These are phyloP conservation scores for Ophiostoma sp. DNA, from an alignment of 2,329 filamentous ascomycete genomes.

Conservation along the genomic window DNA sequence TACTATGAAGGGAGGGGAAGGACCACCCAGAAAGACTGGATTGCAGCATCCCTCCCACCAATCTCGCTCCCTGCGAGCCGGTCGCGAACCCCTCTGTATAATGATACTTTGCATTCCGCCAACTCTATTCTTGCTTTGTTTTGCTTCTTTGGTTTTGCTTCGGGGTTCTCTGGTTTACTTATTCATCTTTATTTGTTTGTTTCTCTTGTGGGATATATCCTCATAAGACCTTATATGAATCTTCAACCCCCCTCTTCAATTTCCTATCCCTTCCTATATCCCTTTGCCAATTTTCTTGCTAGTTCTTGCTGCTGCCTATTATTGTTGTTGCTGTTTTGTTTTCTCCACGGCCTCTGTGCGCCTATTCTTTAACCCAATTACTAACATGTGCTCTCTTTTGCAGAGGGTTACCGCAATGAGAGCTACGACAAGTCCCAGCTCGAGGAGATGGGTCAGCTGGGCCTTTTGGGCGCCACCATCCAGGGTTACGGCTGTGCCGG, in stretches of 20 bases:
- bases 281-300: not conserved
- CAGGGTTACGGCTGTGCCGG: constrained; percentile 79
- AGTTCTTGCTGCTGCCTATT: not conserved
- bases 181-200: not conserved
- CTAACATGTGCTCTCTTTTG: constrained; percentile 3
- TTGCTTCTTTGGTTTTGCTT: not conserved
- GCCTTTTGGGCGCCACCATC: constrained; percentile 74
- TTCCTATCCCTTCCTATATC: constrained; percentile 12
- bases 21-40: constrained; percentile 5
- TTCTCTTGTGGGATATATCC: not conserved
- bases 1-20: constrained; percentile 13
- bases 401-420: constrained; percentile 62
- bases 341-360: not conserved
- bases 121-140: not conserved
- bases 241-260: not conserved
- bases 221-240: not conserved
- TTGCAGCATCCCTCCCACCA: constrained; percentile 15
- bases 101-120: constrained; percentile 13
- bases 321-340: not conserved
- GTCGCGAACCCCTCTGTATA: not conserved
- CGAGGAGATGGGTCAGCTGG: constrained; percentile 79
- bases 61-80: constrained; percentile 17
- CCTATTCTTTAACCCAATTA: not conserved
- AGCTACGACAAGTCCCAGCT: constrained; percentile 75
- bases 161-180: too few species aligned